phyloP scores from a whole-genome alignment of 805 yeast genomes.

The Ogataea pini region DNA sequence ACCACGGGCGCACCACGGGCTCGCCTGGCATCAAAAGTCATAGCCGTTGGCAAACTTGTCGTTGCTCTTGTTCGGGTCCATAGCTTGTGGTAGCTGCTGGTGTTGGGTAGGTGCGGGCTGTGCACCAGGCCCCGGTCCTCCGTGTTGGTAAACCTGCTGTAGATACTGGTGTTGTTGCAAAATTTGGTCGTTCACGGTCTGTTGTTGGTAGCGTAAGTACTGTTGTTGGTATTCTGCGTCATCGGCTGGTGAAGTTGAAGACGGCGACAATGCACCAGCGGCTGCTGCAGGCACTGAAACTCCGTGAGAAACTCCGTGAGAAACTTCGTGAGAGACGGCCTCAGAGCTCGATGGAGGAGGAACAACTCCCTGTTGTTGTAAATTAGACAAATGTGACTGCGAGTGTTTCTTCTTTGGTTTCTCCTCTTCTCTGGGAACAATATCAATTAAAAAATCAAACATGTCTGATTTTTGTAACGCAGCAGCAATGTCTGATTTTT shows the following conservation, averaged over 20 bases:
- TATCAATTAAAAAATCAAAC: slow-evolving; percentile 96
- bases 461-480: slow-evolving; percentile 93
- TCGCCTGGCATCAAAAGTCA: slow-evolving; percentile 8
- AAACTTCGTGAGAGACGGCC: too few relatives aligned
- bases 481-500: slow-evolving; percentile 91
- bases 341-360: not conserved
- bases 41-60: slow-evolving; percentile 11
- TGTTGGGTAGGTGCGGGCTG: slow-evolving; percentile 19
- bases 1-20: too few relatives aligned
- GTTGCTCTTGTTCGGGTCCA: slow-evolving; percentile 5
- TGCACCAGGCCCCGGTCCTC: slow-evolving; percentile 16
- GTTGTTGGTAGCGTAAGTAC: slow-evolving; percentile 18
- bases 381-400: slow-evolving; percentile 25
- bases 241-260: slow-evolving; percentile 9
- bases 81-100: slow-evolving; percentile 15
- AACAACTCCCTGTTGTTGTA: slow-evolving; percentile 18
- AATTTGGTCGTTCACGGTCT: slow-evolving; percentile 13
- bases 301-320: not conserved
- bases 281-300: not conserved
- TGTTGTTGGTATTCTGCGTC: slow-evolving; percentile 25
- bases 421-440: slow-evolving; percentile 89
- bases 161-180: slow-evolving; percentile 23
- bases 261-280: not conserved
- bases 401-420: slow-evolving; percentile 43
- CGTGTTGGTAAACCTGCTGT: slow-evolving; percentile 21